phyloP scores from a whole-genome alignment of 306 rosid species.

The Comarum palustre region DNA sequence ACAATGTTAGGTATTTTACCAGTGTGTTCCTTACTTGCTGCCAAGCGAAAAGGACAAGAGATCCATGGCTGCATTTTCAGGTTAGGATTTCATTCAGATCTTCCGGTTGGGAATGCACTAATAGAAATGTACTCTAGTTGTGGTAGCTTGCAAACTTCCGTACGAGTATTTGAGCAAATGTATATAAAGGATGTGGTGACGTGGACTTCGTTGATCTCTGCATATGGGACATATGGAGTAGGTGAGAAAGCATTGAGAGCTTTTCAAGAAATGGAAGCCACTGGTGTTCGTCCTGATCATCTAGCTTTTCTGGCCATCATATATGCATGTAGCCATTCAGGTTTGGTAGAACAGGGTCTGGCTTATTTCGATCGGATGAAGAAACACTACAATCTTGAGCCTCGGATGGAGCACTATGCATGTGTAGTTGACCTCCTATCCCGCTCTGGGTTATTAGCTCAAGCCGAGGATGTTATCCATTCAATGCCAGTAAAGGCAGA shows the following conservation, averaged over 20 bases:
- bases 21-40: constrained; percentile 29
- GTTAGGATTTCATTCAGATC: constrained; percentile 42
- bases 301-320: constrained; percentile 55
- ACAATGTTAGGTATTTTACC: constrained; percentile 36
- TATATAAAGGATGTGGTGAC: constrained; percentile 51
- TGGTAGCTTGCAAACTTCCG: constrained; percentile 48
- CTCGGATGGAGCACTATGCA: constrained; percentile 51
- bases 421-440: constrained; percentile 67
- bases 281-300: constrained; percentile 48
- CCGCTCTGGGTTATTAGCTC: constrained; percentile 50
- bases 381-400: constrained; percentile 49
- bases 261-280: constrained; percentile 50
- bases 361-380: constrained; percentile 55
- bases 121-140: constrained; percentile 72
- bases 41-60: constrained; percentile 46
- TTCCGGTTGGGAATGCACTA: constrained; percentile 57
- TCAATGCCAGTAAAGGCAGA: constrained; percentile 54
- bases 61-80: constrained; percentile 51
- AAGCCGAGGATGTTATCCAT: constrained; percentile 51
- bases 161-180: constrained; percentile 45
- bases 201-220: constrained; percentile 62
- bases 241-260: constrained; percentile 51
- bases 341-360: constrained; percentile 62
- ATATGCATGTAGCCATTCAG: constrained; percentile 66
- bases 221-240: constrained; percentile 63